Conservation (phyloP, 192 early-diverging fungal species). For the Backusella psychrophila region DNA sequence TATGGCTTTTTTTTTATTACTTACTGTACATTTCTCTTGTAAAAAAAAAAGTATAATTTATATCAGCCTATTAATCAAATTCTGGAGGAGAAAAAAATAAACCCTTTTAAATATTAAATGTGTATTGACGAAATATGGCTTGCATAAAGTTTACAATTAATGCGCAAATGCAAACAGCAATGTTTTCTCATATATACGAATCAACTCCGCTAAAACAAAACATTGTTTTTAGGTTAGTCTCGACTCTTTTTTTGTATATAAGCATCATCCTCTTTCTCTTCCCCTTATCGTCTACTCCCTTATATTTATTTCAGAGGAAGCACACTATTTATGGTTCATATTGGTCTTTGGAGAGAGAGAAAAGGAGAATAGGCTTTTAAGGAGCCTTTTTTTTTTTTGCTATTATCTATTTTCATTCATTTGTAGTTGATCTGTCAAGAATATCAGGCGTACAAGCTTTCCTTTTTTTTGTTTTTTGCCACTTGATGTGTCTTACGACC, state of each 20-base stretch:
- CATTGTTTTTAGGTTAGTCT: too few relatives aligned
- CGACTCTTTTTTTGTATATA: neutral
- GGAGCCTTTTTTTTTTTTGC: neutral
- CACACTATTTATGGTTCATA: neutral
- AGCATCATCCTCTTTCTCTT: neutral
- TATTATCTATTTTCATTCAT: neutral
- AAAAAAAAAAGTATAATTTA: neutral
- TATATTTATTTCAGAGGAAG: neutral
- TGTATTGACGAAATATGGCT: neutral
- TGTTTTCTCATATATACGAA: neutral
- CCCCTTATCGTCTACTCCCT: neutral
- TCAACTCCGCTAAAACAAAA: neutral
- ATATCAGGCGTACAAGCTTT: neutral
- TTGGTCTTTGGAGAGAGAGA: neutral
- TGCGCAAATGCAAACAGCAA: neutral
- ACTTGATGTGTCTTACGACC: neutral
- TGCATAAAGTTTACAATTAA: neutral
- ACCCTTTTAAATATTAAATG: too few relatives aligned
- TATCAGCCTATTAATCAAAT: neutral
- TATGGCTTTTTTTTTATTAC: neutral
- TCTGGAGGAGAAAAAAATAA: neutral
- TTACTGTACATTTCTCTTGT: neutral
- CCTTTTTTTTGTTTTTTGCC: neutral
- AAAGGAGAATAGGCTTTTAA: neutral
- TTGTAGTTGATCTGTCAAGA: neutral